A percentile compares a stretch with the other conserved stretches of the same genome.
Evolutionary conservation across 108 stramenopile genomes (phyloP).

Genomic region (Skeletonema menzelii): DNA sequence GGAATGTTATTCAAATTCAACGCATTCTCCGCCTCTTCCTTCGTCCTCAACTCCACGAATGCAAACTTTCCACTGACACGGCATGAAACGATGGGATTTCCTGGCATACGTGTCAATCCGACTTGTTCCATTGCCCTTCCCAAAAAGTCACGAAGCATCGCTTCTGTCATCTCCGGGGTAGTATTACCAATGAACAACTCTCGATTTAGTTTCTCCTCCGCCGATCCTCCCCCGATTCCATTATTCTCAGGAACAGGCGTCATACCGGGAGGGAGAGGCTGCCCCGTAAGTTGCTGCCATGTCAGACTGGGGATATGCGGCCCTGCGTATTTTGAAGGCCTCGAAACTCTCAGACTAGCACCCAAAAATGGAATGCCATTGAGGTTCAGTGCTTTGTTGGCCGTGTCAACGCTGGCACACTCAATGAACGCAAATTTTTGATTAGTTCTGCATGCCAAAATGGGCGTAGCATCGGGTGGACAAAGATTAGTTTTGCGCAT

Average conservation of each 20-base stretch:
- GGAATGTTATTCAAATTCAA: constrained; percentile 95
- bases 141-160: constrained; percentile 80
- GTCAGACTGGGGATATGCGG: constrained; percentile 64
- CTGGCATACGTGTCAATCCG: constrained; percentile 73
- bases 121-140: constrained; percentile 88
- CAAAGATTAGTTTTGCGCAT: constrained; percentile 83
- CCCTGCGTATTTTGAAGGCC: constrained; percentile 91
- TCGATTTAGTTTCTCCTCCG: constrained; percentile 80
- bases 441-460: constrained; percentile 81
- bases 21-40: constrained; percentile 87
- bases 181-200: constrained; percentile 96
- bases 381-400: constrained; percentile 79
- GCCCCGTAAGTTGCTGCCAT: constrained; percentile 92
- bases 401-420: constrained; percentile 66
- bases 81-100: constrained; percentile 86
- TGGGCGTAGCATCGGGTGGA: constrained; percentile 65
- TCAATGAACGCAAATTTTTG: constrained; percentile 93
- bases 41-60: constrained; percentile 86
- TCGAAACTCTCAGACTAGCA: constrained; percentile 79
- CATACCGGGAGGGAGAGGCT: constrained; percentile 60
- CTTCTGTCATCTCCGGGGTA: constrained; percentile 92
- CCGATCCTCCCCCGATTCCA: constrained; percentile 49
- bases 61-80: constrained; percentile 92
- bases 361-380: constrained; percentile 94
- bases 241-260: constrained; percentile 24